Conservation (phyloP, 2,329 filamentous ascomycete species). For the Chrysoporthe puriensis region DNA sequence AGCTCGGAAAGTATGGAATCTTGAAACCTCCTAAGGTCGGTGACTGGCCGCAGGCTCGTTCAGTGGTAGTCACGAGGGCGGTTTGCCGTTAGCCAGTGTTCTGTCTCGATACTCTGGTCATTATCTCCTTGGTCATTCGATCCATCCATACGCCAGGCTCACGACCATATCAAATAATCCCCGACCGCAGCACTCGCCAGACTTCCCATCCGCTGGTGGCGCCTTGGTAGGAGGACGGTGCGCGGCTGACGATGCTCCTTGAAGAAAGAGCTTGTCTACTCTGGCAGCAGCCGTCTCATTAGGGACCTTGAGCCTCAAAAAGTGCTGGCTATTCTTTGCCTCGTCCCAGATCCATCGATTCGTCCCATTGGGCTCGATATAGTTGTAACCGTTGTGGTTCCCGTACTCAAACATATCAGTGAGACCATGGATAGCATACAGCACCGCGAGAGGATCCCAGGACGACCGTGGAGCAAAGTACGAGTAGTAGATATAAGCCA, state of each 20-base stretch:
- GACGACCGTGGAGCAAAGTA: background rate
- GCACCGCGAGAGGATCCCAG: background rate
- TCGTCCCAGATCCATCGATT: background rate
- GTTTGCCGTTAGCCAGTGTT: too few species aligned
- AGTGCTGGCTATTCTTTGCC: background rate
- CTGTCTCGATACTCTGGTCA: background rate
- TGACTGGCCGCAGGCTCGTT: too few species aligned
- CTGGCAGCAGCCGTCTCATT: background rate
- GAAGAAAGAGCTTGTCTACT: background rate
- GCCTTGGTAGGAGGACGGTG: background rate
- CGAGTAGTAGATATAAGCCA: background rate
- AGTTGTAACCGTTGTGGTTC: background rate
- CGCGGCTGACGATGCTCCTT: background rate
- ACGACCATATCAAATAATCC: background rate
- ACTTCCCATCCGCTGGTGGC: background rate
- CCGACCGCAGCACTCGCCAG: background rate
- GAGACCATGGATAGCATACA: background rate
- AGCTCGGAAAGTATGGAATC: too few species aligned
- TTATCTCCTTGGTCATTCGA: background rate
- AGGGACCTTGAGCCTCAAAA: background rate
- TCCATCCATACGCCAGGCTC: background rate
- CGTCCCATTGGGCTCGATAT: background rate
- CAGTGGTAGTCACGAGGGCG: too few species aligned
- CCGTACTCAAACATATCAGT: background rate
- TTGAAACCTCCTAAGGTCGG: too few species aligned